Base-by-base conservation (phyloP, 73 alveolate species). In the Blepharisma stoltei region DNA sequence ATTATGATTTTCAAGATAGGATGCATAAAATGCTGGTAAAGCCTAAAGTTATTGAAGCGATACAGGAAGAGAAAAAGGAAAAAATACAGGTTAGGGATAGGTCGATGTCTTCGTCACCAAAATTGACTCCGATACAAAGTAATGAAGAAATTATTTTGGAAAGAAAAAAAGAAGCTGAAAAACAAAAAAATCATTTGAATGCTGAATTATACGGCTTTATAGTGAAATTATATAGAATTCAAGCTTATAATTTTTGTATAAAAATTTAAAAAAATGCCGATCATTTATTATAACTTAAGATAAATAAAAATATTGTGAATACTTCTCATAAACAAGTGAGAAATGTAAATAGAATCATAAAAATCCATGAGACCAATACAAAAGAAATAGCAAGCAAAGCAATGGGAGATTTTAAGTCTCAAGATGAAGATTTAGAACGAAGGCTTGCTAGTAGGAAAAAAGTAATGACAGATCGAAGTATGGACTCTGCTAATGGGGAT, bases 21-120 rank as follows among this genome's bases (percentile, higher is more conserved):
- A 60, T 60, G 73, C 73, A 60, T 25, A 60, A 60, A 60, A 60
- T 60, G 73, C 73, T 60, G 14, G 46, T 60, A 18, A 14, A 25
- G 2, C 73, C 73, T 60, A 8, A 14, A 60, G 73, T 60, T 1
- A 14, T 60, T n/a, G 41, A 32, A 3, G 41, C 41, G 3, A 32
- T 32, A 32, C 41, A 32, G 41, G 41, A 32, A 32, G 41, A 32
- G 41, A 32, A 0, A 32, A 32, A 32, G 41, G 41, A 32, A 32
- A 32, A 32, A 32, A 3, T 32, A 3, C 41, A 32, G 41, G 3
- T 32, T 32, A 0, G 41, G 41, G 41, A 32, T 32, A 32, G 41
- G 41, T 0, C 41, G 41, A 32, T 32, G 41, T 1, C 41, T 32
- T 32, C 41, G 41, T 32, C 41, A 32, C 41, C 41, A 32, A 32